Percentiles rank a stretch among this genome's conserved stretches.
Conservation (phyloP, 768 basidiomycete genomes). For the Leccinum sublutescens region DNA sequence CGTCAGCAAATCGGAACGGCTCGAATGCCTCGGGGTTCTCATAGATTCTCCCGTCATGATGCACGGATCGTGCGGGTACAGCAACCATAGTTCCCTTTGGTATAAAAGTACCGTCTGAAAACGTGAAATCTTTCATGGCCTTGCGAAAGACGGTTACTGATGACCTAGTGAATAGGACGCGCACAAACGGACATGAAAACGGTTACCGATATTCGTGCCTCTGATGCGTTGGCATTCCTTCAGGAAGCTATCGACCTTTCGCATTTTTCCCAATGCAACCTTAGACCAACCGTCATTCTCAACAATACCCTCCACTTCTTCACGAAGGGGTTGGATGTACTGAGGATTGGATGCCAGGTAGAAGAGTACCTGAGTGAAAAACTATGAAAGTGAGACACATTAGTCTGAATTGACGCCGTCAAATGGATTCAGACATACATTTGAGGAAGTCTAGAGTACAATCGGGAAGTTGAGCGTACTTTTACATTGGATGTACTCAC, state of each 20-base stretch:
- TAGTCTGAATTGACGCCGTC: not conserved
- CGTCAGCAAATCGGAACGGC: conserved; percentile 11
- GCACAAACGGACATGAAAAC: conserved; percentile 12
- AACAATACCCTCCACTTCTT: not conserved
- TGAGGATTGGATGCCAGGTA: not conserved
- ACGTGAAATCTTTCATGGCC: conserved; percentile 32
- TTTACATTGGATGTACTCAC: conserved; percentile 10
- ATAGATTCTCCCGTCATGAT: conserved; percentile 25
- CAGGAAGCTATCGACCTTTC: conserved; percentile 40
- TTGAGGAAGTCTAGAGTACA: conserved; percentile 19
- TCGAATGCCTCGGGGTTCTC: conserved; percentile 25
- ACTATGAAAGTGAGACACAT: conserved; percentile 14
- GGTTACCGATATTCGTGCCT: conserved; percentile 22
- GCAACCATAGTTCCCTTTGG: conserved; percentile 33
- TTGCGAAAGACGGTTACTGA: conserved; percentile 14
- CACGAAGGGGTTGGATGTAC: not conserved
- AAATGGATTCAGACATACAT: conserved; percentile 5
- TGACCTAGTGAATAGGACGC: not conserved
- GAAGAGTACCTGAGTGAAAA: conserved; percentile 21
- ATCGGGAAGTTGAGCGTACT: not conserved
- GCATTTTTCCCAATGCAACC: conserved; percentile 28
- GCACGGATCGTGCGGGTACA: conserved; percentile 18
- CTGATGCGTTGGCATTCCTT: not conserved
- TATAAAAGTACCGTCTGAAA: conserved; percentile 40
- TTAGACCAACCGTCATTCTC: not conserved